These are phyloP conservation scores for Pseudonitzschia multistriata DNA, from an alignment of 108 stramenopile genomes.

Conservation along the genomic window DNA sequence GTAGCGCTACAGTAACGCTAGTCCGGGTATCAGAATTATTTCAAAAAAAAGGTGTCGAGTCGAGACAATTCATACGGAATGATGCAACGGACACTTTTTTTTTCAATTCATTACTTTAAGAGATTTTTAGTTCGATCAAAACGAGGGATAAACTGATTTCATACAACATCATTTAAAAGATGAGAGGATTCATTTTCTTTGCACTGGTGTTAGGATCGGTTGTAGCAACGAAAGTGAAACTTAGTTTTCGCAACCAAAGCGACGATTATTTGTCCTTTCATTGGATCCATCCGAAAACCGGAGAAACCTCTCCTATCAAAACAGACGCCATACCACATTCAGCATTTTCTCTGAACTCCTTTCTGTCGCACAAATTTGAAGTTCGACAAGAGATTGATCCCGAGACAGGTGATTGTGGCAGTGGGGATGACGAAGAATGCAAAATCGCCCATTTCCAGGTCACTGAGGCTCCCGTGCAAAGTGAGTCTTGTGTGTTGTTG, in stretches of 20 bases:
- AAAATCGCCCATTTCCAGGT: constrained; percentile 54
- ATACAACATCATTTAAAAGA: too few species aligned
- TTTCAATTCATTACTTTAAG: too few species aligned
- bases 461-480: constrained; percentile 56
- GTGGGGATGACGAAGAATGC: constrained; percentile 36
- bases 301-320: constrained; percentile 43
- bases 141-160: too few species aligned
- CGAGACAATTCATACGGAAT: too few species aligned
- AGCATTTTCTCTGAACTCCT: constrained; percentile 54
- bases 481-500: constrained; percentile 25
- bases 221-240: neutral
- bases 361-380: constrained; percentile 73
- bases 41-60: too few species aligned
- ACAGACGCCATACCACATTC: constrained; percentile 38
- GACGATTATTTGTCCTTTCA: constrained; percentile 55
- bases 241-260: constrained; percentile 36
- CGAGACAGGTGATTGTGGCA: constrained; percentile 56
- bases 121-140: too few species aligned
- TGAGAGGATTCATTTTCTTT: too few species aligned
- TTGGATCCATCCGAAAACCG: constrained; percentile 61
- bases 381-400: constrained; percentile 59
- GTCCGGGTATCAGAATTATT: too few species aligned
- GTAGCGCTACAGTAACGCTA: too few species aligned
- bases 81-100: too few species aligned
- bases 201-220: neutral